Base-by-base conservation (phyloP, 192 early-diverging fungal genomes). In the Backusella sp. region DNA sequence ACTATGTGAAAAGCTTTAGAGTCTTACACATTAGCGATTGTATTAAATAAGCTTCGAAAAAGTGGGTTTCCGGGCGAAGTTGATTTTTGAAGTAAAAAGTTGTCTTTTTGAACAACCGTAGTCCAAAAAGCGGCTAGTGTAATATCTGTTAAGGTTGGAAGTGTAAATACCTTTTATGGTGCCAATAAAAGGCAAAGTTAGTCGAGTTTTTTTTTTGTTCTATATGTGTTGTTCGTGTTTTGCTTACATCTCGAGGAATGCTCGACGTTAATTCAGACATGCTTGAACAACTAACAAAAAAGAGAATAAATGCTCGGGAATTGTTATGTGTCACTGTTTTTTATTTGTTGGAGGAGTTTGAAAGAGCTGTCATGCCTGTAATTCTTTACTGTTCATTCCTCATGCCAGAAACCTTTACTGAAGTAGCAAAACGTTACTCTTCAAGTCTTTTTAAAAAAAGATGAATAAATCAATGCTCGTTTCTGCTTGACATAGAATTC, bases 1-100 rank as follows among this genome's bases (percentile, higher is more conserved):
- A 32, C 32, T 32, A 3, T 32, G 32, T 32, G 32, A 32, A 32
- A 32, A 32, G 32, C 2, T 32, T 32, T 32, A 32, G 32, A 32
- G 7, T 82, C 85, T 78, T 87, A 94, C 90, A 98, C 96, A 83
- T 96, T 98, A 72, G 98, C 96, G 71, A 99, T 93, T 21, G 96
- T 97, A 9, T 92, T 92, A 70, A 96, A 85, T 23, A 99, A 85
- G 69, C 87, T 91, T 68, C 88, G 84, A 69, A 93, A 74, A 72
- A 94, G 82, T 52, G 86, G 79, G 34, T 84, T 89, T 42, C 85
- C 83, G n/a, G 88, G 83, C 21, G 87, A 80, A 56, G 85, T 86
- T 41, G 89, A 90, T 74, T 88, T 89, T 80, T 94, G 93, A 35
- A 94, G 85, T 26, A 91, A 84, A 84, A 93, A 91, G 80, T 88